Base-by-base conservation (phyloP, 2,329 filamentous ascomycete genomes). In the Aspergillus sp. region DNA sequence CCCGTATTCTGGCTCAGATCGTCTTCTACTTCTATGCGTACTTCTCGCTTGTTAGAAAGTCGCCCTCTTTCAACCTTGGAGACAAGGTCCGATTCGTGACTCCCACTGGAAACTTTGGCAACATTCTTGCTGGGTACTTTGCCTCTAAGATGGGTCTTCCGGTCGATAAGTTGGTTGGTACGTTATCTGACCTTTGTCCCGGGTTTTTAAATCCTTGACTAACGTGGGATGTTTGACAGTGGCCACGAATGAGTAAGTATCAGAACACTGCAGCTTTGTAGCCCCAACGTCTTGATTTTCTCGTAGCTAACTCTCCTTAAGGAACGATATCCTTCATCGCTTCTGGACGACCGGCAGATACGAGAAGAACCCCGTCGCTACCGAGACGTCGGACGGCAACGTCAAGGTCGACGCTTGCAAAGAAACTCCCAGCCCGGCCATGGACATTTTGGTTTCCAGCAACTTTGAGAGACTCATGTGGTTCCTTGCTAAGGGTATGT, bases 11-110 rank as follows among this genome's bases (percentile, higher is more conserved):
- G 34, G 93, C 94, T 11, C 94, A 99, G 77, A 97, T 96, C 59
- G 91, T 90, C 55, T 97, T 96, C 81, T 99, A 96, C 80, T 96
- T 97, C 79, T 81, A 94, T 73, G 86, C 94, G 11, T 97, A 97
- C 80, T 96, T 97, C 75, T 78, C 86, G 13, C 85, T 99, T 31
- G 81, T 79, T 55, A 78, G 81, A 47, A 83, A 52, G 45, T 52
- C 83, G 3, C 67, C 81, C 0, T 72, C 76, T 14, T 88, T 88
- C 71, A 81, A 84, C 53, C 65, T 87, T 20, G 83, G 81, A 4
- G 60, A 62, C 13, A 64, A 64, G 60, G 81, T 94, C 36, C 87
- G 92, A 55, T 96, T 92, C 65, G 89, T 96, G 7, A 91, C 96
- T 0, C 94, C 94, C 2, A 95, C 92, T 0, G 94, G 94, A 51